Conservation (phyloP, 495 filamentous ascomycete species). For the Penicillium subrubescens region DNA sequence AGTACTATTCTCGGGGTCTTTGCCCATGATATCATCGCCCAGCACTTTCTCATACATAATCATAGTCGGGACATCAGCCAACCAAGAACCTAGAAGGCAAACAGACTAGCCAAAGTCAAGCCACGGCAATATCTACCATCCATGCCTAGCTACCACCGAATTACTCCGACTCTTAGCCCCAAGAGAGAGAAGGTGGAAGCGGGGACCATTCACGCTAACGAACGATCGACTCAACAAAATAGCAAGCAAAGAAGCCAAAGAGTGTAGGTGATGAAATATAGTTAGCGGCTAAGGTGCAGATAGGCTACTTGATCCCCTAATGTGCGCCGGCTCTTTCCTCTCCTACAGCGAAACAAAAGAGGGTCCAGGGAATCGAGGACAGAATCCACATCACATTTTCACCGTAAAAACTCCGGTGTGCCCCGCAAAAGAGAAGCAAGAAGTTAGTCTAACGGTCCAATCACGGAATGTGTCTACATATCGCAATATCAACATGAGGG, state of each 20-base stretch:
- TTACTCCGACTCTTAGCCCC: slow-evolving; percentile 15
- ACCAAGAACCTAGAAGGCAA: neutral
- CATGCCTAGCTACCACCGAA: slow-evolving; percentile 14
- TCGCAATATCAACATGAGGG: slow-evolving; percentile 7
- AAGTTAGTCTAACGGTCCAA: slow-evolving; percentile 7
- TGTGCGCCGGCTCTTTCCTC: neutral
- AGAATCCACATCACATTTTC: slow-evolving; percentile 7
- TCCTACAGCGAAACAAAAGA: neutral
- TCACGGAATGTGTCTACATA: slow-evolving; percentile 8
- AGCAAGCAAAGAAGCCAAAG: neutral
- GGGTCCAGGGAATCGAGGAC: slow-evolving; percentile 3
- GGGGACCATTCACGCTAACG: slow-evolving; percentile 5
- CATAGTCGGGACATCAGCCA: slow-evolving; percentile 13
- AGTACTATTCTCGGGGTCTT: neutral
- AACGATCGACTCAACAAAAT: slow-evolving; percentile 11
- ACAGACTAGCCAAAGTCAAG: slow-evolving; percentile 8
- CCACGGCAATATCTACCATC: neutral
- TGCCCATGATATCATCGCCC: slow-evolving; percentile 20
- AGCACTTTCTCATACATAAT: neutral
- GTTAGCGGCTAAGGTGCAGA: slow-evolving; percentile 5
- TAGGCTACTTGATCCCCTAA: neutral
- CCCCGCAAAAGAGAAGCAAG: slow-evolving; percentile 11
- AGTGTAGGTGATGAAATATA: neutral
- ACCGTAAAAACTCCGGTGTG: slow-evolving; percentile 21
- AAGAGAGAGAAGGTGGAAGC: neutral